phyloP scores from a whole-genome alignment of 441 rosid genomes.

The Gossypium schwendimanii region DNA sequence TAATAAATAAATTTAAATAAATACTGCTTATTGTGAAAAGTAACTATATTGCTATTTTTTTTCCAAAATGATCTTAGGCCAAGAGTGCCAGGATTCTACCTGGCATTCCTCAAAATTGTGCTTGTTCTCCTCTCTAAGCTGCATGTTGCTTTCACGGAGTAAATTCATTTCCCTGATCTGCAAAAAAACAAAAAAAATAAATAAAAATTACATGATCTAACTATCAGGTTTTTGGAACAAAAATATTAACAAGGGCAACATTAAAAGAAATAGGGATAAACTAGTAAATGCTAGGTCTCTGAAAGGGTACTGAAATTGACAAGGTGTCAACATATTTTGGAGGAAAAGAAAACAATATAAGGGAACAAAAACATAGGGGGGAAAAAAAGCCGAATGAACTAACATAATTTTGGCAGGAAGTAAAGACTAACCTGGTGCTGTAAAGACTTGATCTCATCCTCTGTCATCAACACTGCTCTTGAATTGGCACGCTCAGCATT shows the following conservation, averaged over 20 bases:
- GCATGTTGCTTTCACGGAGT: slow-evolving; percentile 94
- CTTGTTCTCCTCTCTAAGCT: slow-evolving; percentile 95
- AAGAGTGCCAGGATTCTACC: slow-evolving; percentile 32
- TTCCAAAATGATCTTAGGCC: neutral
- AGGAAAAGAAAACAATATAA: neutral
- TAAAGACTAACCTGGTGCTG: slow-evolving; percentile 63
- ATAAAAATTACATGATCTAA: neutral
- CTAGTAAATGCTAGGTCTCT: neutral
- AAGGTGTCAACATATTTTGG: neutral
- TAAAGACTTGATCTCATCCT: slow-evolving; percentile 82
- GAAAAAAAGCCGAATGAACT: neutral
- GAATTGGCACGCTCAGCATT: slow-evolving; percentile 74
- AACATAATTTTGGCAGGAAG: slow-evolving; percentile 4
- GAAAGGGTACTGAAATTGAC: slow-evolving; percentile 1
- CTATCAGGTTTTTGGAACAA: neutral
- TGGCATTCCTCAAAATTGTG: slow-evolving; percentile 95
- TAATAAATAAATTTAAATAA: neutral
- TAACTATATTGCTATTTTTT: neutral
- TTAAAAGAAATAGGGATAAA: neutral
- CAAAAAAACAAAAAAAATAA: neutral
- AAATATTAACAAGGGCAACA: neutral
- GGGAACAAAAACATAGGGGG: neutral
- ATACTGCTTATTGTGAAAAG: neutral
- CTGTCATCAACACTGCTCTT: slow-evolving; percentile 69
- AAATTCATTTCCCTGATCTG: slow-evolving; percentile 89